phyloP scores from a whole-genome alignment of 306 rosid species.

The Rubus parviflorus region DNA sequence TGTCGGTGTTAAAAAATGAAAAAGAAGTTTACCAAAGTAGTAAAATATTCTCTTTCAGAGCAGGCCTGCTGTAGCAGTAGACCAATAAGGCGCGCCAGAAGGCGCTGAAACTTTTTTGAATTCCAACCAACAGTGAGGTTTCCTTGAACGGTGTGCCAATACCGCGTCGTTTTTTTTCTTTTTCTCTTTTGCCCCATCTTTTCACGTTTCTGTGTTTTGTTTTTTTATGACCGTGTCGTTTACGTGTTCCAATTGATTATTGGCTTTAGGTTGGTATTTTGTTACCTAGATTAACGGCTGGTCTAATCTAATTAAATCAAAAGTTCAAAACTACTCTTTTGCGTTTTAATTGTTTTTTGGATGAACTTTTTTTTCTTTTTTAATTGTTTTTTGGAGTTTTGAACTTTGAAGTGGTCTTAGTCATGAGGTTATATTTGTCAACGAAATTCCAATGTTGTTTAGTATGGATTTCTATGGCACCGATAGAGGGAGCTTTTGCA shows the following conservation, averaged over 20 bases:
- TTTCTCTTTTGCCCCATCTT: background rate
- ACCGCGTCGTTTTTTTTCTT: background rate
- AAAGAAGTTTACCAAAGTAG: background rate
- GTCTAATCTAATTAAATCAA: too few species aligned
- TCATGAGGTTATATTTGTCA: background rate
- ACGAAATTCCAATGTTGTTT: background rate
- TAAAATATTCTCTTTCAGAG: background rate
- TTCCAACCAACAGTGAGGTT: background rate
- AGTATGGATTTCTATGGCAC: background rate
- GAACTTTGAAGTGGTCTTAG: background rate
- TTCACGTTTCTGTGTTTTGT: background rate
- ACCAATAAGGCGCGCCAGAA: background rate
- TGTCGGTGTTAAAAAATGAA: too few species aligned
- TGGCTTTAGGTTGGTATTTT: background rate
- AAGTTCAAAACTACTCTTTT: too few species aligned
- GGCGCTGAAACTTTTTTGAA: conserved; percentile 18
- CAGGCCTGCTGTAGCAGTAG: too few species aligned
- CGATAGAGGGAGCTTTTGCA: too few species aligned
- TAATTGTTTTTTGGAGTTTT: background rate
- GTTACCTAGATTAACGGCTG: too few species aligned
- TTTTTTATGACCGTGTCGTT: background rate
- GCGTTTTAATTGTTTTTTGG: background rate
- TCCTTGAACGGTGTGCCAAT: background rate
- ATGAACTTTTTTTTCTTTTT: background rate
- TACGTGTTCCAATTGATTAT: background rate